Percentiles rank a stretch among this genome's conserved stretches.
Evolutionary conservation across 768 basidiomycete genomes (phyloP).

Genomic region (Hydnomerulius pinastri): DNA sequence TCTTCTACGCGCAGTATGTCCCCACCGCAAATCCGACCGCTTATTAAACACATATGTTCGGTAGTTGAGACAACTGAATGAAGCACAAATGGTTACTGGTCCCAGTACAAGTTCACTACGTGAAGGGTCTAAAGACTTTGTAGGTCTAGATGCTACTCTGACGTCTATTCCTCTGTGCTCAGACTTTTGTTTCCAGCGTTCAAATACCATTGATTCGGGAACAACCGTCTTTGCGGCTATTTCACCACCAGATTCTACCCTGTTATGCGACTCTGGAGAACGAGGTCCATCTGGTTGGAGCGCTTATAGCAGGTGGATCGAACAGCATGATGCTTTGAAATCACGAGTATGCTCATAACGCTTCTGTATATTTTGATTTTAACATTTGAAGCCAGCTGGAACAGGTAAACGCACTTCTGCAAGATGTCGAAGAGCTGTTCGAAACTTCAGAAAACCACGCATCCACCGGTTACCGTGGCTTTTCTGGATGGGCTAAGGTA

Average conservation of each 20-base stretch:
- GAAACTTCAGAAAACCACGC: background rate
- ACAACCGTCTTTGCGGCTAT: background rate
- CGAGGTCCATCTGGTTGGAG: background rate
- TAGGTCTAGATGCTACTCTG: background rate
- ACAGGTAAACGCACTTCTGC: background rate
- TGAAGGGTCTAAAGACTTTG: background rate
- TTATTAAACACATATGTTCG: background rate
- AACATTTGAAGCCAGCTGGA: background rate
- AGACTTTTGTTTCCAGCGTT: background rate
- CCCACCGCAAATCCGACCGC: background rate
- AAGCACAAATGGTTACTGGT: background rate
- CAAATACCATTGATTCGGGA: too few species aligned
- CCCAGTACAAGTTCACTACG: background rate
- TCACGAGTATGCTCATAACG: background rate
- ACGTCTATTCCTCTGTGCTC: background rate
- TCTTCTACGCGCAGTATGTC: background rate
- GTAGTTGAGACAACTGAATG: background rate
- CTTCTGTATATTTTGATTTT: background rate
- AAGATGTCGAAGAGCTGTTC: background rate
- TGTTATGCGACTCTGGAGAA: background rate
- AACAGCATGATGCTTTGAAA: background rate
- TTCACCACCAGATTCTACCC: background rate
- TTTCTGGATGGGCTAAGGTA: conserved; percentile 21
- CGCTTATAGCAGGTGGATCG: background rate
- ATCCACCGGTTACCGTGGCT: conserved; percentile 18